Percentiles rank a stretch among this genome's conserved stretches.
Conservation (phyloP, 2,329 filamentous ascomycete species). For the Alternaria gansuensis region DNA sequence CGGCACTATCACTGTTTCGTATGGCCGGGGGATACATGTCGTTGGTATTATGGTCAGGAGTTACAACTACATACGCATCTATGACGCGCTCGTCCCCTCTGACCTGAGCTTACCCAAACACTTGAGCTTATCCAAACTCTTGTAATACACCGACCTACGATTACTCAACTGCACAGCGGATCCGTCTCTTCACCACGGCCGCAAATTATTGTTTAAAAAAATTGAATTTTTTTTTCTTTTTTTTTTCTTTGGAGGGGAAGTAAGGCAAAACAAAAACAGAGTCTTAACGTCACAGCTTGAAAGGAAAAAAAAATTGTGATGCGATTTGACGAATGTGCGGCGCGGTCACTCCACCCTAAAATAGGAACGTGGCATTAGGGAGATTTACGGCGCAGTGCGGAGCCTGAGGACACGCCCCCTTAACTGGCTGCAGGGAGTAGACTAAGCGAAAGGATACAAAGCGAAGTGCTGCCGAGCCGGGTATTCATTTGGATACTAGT, state of each 20-base stretch:
- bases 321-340: conserved; percentile 19
- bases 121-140: conserved; percentile 7
- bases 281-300: neutral
- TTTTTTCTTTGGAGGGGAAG: neutral
- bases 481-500: conserved; percentile 18
- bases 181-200: neutral
- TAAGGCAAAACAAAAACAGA: conserved; percentile 4
- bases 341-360: conserved; percentile 23
- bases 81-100: conserved; percentile 34
- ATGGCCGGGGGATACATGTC: conserved; percentile 11
- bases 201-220: neutral
- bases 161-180: neutral
- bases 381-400: conserved; percentile 24
- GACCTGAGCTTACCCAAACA: neutral
- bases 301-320: conserved; percentile 10
- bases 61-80: conserved; percentile 30
- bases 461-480: conserved; percentile 23
- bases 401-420: conserved; percentile 20
- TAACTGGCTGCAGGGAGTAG: conserved; percentile 19
- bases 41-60: conserved; percentile 16
- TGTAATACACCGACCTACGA: conserved; percentile 5
- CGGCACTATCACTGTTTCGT: conserved; percentile 27
- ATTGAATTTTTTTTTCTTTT: too few species aligned
- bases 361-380: conserved; percentile 28
- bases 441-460: conserved; percentile 18